Conservation (phyloP, 2,329 filamentous ascomycete genomes). For the Periconia digitata region DNA sequence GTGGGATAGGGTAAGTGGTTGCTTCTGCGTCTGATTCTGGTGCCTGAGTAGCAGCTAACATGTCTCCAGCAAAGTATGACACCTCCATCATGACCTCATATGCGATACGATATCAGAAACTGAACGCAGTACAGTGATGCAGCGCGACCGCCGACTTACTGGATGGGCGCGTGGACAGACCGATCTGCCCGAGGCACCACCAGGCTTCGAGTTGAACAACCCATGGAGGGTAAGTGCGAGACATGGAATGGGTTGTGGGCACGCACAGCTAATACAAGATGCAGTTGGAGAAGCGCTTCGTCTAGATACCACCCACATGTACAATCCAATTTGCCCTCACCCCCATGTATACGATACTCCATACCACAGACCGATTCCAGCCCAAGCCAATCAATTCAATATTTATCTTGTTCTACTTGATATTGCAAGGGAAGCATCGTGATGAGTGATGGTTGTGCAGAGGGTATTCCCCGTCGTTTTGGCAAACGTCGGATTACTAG, state of each 20-base stretch:
- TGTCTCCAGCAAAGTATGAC: slow-evolving; percentile 56
- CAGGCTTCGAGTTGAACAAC: slow-evolving; percentile 67
- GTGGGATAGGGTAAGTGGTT: slow-evolving; percentile 63
- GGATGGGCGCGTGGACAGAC: slow-evolving; percentile 64
- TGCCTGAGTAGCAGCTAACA: slow-evolving; percentile 43
- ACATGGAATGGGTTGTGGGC: neutral
- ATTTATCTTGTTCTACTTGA: slow-evolving; percentile 6
- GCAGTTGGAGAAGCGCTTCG: slow-evolving; percentile 43
- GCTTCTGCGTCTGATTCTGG: slow-evolving; percentile 1
- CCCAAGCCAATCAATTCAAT: neutral
- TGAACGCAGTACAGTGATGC: slow-evolving; percentile 59
- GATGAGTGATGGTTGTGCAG: too few species aligned
- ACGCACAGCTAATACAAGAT: slow-evolving; percentile 24
- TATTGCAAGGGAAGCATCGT: too few species aligned
- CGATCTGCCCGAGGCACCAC: slow-evolving; percentile 59
- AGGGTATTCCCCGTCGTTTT: too few species aligned
- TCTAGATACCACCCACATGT: slow-evolving; percentile 21
- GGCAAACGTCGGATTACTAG: too few species aligned
- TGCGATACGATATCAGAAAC: slow-evolving; percentile 10
- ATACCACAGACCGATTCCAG: neutral
- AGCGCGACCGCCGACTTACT: slow-evolving; percentile 64
- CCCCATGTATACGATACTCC: neutral
- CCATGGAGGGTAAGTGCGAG: slow-evolving; percentile 62
- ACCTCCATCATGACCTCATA: slow-evolving; percentile 31
- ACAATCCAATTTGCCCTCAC: neutral